These are phyloP conservation scores for Ganoderma resinaceum DNA, from an alignment of 1,284 basidiomycete genomes.

Conservation along the genomic window DNA sequence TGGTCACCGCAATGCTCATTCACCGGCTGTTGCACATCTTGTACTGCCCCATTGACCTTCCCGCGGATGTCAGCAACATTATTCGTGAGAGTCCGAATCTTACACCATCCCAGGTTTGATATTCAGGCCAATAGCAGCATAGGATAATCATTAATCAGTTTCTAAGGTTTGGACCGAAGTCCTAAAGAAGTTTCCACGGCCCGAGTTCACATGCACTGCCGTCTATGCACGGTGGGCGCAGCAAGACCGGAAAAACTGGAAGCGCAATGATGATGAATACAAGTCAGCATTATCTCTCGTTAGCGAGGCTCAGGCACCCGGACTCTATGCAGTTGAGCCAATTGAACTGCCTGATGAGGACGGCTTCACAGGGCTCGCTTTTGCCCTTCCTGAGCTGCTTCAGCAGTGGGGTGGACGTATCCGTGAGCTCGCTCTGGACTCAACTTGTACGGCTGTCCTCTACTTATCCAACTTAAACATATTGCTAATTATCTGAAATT, in stretches of 20 bases:
- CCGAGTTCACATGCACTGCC: neutral
- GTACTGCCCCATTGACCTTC: neutral
- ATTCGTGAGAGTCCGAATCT: neutral
- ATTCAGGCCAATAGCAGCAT: too few relatives aligned
- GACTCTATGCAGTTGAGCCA: neutral
- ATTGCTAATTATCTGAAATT: neutral
- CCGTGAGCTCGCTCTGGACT: neutral
- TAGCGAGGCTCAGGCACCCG: neutral
- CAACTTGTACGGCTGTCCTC: neutral
- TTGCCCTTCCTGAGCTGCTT: neutral
- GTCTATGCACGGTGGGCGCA: neutral
- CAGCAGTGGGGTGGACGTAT: neutral
- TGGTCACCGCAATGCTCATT: neutral
- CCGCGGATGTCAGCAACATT: neutral
- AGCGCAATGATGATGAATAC: neutral
- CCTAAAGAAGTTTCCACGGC: neutral
- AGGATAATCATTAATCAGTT: neutral
- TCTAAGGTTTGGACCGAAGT: neutral
- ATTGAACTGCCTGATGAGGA: neutral
- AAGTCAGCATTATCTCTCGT: neutral
- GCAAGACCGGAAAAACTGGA: neutral
- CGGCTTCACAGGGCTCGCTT: neutral
- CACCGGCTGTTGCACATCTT: neutral
- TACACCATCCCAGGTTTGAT: neutral
- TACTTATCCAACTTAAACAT: neutral